These are phyloP conservation scores for Solioccasus polychromus DNA, from an alignment of 768 basidiomycete species.

Conservation along the genomic window DNA sequence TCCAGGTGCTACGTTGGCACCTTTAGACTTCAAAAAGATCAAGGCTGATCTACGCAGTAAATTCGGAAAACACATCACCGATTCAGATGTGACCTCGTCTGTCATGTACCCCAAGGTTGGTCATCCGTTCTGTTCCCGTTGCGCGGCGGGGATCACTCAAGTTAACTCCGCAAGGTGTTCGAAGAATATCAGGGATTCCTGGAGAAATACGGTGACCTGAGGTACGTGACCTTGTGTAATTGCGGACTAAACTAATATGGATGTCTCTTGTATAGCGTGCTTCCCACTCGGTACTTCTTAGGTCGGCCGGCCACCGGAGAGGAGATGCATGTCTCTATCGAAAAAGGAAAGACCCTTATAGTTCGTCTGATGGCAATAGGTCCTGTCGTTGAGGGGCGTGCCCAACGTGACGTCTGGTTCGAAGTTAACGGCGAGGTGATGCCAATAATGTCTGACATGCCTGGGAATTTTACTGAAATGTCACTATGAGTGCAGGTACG, in stretches of 20 bases:
- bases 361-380: slow-evolving; percentile 95
- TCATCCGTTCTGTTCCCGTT: slow-evolving; percentile 6
- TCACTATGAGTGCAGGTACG: slow-evolving; percentile 64
- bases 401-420: slow-evolving; percentile 96
- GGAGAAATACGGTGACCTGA: slow-evolving; percentile 93
- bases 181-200: slow-evolving; percentile 96
- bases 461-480: slow-evolving; percentile 15
- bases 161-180: slow-evolving; percentile 63
- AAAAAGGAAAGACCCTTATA: slow-evolving; percentile 95
- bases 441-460: slow-evolving; percentile 6
- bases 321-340: slow-evolving; percentile 96
- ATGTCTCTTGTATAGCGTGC: slow-evolving; percentile 53
- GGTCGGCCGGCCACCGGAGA: slow-evolving; percentile 88
- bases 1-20: slow-evolving; percentile 83
- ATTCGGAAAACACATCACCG: slow-evolving; percentile 93
- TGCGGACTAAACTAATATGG: slow-evolving; percentile 4
- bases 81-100: slow-evolving; percentile 90
- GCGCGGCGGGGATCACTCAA: slow-evolving; percentile 5
- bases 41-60: slow-evolving; percentile 90
- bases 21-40: slow-evolving; percentile 94
- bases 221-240: slow-evolving; percentile 45
- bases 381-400: slow-evolving; percentile 86
- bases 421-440: slow-evolving; percentile 94
- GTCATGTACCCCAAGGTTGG: slow-evolving; percentile 97
- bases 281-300: slow-evolving; percentile 97